A percentile compares a stretch with the other conserved stretches of the same genome.
phyloP scores from a whole-genome alignment of 805 yeast genomes.

The Pichia cephalocereana region DNA sequence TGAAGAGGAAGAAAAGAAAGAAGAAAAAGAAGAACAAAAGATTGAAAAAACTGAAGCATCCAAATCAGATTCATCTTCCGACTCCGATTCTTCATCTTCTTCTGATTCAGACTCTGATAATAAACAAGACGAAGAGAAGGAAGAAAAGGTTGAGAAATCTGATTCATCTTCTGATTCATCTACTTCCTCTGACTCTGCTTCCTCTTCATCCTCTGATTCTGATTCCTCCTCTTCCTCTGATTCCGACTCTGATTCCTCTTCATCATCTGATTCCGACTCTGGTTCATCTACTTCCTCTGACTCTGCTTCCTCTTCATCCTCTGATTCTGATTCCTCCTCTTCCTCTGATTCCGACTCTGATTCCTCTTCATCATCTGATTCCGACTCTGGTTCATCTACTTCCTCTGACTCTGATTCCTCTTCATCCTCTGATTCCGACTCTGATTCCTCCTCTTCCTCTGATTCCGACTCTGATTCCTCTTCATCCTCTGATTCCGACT shows the following conservation, averaged over 20 bases:
- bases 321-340: conserved; percentile 4
- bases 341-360: not conserved
- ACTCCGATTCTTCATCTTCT: no score
- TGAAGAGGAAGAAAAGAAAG: conserved; percentile 11
- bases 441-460: not conserved
- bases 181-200: not conserved
- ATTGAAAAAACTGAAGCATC: not conserved
- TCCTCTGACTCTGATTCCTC: conserved; percentile 3
- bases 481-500: conserved; percentile 2
- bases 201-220: no score
- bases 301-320: no score
- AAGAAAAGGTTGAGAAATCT: conserved; percentile 12
- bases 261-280: not conserved
- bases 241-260: no score
- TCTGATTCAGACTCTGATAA: conserved; percentile 8
- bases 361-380: not conserved
- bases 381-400: no score
- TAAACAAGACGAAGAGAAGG: conserved; percentile 1
- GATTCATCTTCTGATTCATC: conserved; percentile 4
- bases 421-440: conserved; percentile 3
- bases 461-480: conserved; percentile 4
- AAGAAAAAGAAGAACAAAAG: no score
- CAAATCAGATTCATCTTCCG: conserved; percentile 16
- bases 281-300: no score
- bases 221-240: conserved; percentile 1